Evolutionary conservation across 768 basidiomycete species (phyloP), one percentile per base, ranked within the genome.

Genomic region (Leccinum broughii): DNA sequence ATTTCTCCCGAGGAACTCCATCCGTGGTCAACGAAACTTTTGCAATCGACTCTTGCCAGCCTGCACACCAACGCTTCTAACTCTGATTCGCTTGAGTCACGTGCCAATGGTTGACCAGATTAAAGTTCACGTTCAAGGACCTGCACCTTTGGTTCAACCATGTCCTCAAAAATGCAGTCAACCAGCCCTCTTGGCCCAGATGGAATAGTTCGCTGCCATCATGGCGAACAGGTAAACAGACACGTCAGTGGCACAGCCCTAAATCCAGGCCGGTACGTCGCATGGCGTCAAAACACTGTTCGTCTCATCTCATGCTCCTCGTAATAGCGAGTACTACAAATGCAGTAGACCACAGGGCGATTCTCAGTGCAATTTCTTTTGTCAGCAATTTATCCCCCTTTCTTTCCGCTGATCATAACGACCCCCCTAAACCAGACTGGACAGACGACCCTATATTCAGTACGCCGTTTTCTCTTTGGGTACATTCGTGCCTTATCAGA

Each of bases 251-350:
- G 56, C 11, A 77, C 75, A 0, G 0, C 15, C 0, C 49, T 1
- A 6, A 78, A 81, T 54, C 73, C 73, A 1, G 61, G 65, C 41
- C 76, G 80, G 82, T 81, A 63, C 32, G 73, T 59, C 26, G 57
- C 49, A 50, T n/a, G 0, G 3, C 8, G n/a, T n/a, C 41, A 41
- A 41, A n/a, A n/a, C 37, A 6, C 26, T 49, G 14, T 20, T 14
- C 32, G n/a, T 24, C 52, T 46, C 20, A 46, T 24, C 52, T 51
- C 56, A 55, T 14, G 0, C 37, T 0, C n/a, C 5, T 0, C 24
- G 3, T 50, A 1, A 30, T 59, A 72, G 73, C 62, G 72, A 55
- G 3, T 83, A 77, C 68, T 82, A 77, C 54, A 48, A 41, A n/a
- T 83, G 82, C 57, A 49, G 66, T 6, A 71, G 70, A 57, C n/a